These are phyloP conservation scores for Talaromyces rugulosus DNA, from an alignment of 2,329 filamentous ascomycete genomes.

Conservation along the genomic window DNA sequence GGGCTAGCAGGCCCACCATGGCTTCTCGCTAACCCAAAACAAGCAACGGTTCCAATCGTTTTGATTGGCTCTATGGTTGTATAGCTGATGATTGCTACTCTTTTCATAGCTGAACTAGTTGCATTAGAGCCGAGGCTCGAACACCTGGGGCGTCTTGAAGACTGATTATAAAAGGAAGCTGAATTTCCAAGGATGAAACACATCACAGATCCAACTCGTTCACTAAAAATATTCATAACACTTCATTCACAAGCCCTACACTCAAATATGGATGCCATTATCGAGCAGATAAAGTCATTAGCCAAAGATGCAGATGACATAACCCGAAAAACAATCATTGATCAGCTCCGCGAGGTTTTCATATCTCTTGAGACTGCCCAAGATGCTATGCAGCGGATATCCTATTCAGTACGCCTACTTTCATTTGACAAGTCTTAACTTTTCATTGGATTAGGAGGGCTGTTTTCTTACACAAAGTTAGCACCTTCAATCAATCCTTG, in stretches of 20 bases:
- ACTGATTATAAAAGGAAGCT: too few relatives aligned
- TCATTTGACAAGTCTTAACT: not conserved
- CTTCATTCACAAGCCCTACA: not conserved
- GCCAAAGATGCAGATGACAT: slow-evolving; percentile 16
- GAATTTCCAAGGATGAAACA: too few relatives aligned
- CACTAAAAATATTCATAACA: too few relatives aligned
- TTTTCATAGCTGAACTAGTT: too few relatives aligned
- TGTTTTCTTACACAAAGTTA: not conserved
- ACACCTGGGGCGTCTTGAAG: too few relatives aligned
- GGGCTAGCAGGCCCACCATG: too few relatives aligned
- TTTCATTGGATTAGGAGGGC: not conserved
- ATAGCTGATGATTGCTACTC: too few relatives aligned
- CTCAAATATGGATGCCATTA: slow-evolving; percentile 1
- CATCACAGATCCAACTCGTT: too few relatives aligned
- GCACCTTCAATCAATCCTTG: slow-evolving; percentile 16
- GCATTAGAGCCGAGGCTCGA: too few relatives aligned
- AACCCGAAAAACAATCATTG: slow-evolving; percentile 14
- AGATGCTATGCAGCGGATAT: slow-evolving; percentile 16
- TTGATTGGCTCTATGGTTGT: too few relatives aligned
- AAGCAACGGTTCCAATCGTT: too few relatives aligned
- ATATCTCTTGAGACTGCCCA: slow-evolving; percentile 15
- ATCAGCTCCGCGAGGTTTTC: slow-evolving; percentile 14
- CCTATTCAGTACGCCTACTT: slow-evolving; percentile 1
- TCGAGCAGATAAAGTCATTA: slow-evolving; percentile 14
- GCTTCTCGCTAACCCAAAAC: too few relatives aligned